Base-by-base conservation (phyloP, 176 grass and related monocot species). In the Poa pratensis region DNA sequence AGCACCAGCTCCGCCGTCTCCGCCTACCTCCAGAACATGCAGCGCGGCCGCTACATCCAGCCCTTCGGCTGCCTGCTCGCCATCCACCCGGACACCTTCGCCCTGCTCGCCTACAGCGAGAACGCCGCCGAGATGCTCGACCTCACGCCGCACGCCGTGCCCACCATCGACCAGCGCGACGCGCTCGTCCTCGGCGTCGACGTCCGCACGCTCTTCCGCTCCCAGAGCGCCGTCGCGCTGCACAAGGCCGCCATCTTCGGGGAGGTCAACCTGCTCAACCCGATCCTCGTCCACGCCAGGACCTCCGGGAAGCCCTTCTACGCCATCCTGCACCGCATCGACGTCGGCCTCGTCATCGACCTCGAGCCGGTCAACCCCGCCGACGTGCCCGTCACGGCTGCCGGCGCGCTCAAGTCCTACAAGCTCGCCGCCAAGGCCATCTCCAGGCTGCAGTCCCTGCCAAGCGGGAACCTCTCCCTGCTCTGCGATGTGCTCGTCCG, bases 101-200 rank as follows among this genome's bases (percentile, higher is more conserved):
- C 87, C 23, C 32, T 98, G 48, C 76, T 98, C 27, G 93, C 96
- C 4, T 98, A 92, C 84, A 98, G 93, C 78, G 91, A 98, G 81
- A 98, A 98, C 73, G 91, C 96, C 68, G 83, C 93, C 26, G 93
- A 96, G 96, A 98, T 98, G 93, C 96, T 98, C 78, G 90, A 98
- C 86, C 88, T 95, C 73, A 90, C 88, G 43, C 93, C 93, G 4
- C 96, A 98, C 77, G 96, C 96, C 18, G 93, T 95, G 11, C 96
- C 96, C 55, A 95, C 84, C 81, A 98, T 98, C 37, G 96, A 96
- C 77, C 91, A 98, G 88, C 93, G 86, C 15, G 90, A 94, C 11
- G 89, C 91, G 60, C 66, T 96, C 30, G 55, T 65, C 28, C n/a
- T 98, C 28, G 93, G 96, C 42, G 69, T 64, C 37, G 96, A 98